Conservation (phyloP, 768 basidiomycete species). For the Tylopilus rubrobrunneus region DNA sequence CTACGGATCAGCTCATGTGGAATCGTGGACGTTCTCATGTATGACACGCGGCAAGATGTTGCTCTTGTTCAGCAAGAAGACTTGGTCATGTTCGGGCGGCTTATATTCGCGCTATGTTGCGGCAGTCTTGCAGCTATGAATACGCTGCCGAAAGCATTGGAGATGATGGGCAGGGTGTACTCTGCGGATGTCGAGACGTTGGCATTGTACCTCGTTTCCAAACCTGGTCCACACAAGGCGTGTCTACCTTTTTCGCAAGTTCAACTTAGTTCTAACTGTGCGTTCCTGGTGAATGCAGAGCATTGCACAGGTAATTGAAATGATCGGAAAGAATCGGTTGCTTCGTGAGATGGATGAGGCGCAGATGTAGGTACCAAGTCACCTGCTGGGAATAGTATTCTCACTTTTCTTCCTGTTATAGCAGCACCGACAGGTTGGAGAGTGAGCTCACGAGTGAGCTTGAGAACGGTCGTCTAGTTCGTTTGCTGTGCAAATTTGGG, state of each 20-base stretch:
- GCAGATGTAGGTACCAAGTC: constrained; percentile 52
- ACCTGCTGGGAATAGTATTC: background rate
- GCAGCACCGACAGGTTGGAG: constrained; percentile 79
- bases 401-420: constrained; percentile 28
- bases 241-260: constrained; percentile 1
- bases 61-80: constrained; percentile 80
- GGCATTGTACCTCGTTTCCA: constrained; percentile 71
- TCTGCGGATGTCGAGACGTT: constrained; percentile 80
- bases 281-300: constrained; percentile 37
- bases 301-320: constrained; percentile 77
- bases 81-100: constrained; percentile 76
- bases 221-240: constrained; percentile 65
- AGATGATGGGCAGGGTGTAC: constrained; percentile 69
- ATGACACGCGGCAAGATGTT: constrained; percentile 64
- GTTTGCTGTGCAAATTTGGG: constrained; percentile 88
- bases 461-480: constrained; percentile 89
- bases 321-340: constrained; percentile 62
- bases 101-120: constrained; percentile 78
- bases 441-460: constrained; percentile 81
- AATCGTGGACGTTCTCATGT: constrained; percentile 78
- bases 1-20: constrained; percentile 86
- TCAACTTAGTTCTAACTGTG: background rate
- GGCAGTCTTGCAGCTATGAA: constrained; percentile 57
- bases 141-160: constrained; percentile 67
- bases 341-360: constrained; percentile 80